These are phyloP conservation scores for Turnera subulata DNA, from an alignment of 345 rosid genomes.

Conservation along the genomic window DNA sequence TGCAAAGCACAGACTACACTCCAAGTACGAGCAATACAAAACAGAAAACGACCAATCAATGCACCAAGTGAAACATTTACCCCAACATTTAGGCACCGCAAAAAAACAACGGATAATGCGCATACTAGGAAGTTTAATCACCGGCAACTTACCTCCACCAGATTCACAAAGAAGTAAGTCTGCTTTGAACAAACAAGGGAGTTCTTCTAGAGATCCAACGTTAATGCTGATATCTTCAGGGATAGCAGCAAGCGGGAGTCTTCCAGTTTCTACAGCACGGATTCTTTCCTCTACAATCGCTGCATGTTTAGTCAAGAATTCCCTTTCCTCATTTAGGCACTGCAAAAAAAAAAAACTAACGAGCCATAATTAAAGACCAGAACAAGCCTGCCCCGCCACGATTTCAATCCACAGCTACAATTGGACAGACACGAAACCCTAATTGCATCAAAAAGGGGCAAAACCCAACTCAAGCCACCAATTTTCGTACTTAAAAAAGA, in stretches of 20 bases:
- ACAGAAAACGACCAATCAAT: no score
- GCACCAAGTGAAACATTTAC: no score
- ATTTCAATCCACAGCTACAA: no score
- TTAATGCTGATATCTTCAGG: constrained; percentile 98
- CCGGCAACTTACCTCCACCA: constrained; percentile 83
- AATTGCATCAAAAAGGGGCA: not conserved
- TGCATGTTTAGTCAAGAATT: constrained; percentile 85
- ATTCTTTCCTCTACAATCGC: constrained; percentile 93
- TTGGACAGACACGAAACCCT: not conserved
- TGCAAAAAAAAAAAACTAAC: no score
- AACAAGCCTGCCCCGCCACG: no score
- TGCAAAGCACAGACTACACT: no score
- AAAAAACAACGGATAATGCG: no score
- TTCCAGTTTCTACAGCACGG: constrained; percentile 92
- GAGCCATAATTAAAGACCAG: no score
- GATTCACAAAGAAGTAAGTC: constrained; percentile 95
- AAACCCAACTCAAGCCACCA: not conserved
- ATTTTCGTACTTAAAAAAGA: no score
- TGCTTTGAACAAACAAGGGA: constrained; percentile 73
- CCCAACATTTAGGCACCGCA: no score
- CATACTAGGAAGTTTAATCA: no score
- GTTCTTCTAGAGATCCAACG: constrained; percentile 96
- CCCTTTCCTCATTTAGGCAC: constrained; percentile 26
- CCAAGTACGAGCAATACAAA: no score
- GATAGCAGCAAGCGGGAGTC: constrained; percentile 97